These are phyloP conservation scores for Aureobasidium sp. DNA, from an alignment of 2,329 filamentous ascomycete species.

Conservation along the genomic window DNA sequence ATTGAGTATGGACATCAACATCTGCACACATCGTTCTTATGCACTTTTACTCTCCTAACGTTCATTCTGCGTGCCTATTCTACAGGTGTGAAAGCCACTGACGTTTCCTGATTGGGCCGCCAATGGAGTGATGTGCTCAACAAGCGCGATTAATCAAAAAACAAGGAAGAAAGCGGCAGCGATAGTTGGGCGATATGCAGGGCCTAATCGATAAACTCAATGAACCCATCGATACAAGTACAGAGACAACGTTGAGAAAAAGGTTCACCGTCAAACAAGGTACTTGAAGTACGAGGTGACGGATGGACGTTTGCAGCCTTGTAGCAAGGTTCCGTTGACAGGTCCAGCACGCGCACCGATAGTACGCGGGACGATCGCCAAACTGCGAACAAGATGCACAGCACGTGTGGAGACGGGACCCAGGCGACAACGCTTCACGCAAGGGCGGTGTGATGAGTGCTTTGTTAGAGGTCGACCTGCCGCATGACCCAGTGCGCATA, in stretches of 20 bases:
- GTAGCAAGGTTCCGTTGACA: slow-evolving; percentile 5
- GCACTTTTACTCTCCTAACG: not conserved
- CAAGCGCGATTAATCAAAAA: not conserved
- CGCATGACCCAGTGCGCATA: not conserved
- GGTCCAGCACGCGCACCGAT: slow-evolving; percentile 1
- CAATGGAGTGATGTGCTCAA: not conserved
- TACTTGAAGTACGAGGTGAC: not conserved
- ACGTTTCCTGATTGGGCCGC: not conserved
- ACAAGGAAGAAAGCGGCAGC: not conserved
- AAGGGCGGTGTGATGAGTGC: slow-evolving; percentile 4
- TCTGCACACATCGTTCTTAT: not conserved
- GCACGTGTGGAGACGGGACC: slow-evolving; percentile 5
- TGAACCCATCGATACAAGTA: not conserved
- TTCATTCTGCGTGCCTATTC: not conserved
- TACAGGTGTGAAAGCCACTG: not conserved
- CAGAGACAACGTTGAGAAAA: not conserved
- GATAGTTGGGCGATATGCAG: not conserved
- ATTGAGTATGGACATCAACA: no score
- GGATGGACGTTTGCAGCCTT: slow-evolving; percentile 6
- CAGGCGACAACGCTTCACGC: not conserved
- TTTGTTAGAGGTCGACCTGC: not conserved
- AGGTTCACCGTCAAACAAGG: not conserved
- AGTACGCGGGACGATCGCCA: not conserved
- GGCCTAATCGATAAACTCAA: not conserved
- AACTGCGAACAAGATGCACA: slow-evolving; percentile 2